Evolutionary conservation across 805 yeast species (phyloP).

Genomic region (Spathaspora hagerdaliae): DNA sequence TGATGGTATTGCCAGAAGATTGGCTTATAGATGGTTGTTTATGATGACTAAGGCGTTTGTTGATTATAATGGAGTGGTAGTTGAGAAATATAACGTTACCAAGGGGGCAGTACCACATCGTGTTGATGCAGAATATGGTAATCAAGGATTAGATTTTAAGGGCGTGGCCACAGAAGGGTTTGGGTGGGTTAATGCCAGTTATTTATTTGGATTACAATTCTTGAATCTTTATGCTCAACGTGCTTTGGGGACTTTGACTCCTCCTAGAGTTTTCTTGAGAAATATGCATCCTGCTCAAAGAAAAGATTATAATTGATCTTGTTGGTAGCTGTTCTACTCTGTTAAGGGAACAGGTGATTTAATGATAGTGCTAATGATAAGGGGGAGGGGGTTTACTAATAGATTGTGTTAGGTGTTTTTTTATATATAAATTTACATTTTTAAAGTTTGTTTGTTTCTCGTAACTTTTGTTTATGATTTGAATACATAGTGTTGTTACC

Average conservation of each 20-base stretch:
- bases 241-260: slow-evolving; percentile 74
- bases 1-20: slow-evolving; percentile 57
- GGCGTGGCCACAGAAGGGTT: slow-evolving; percentile 96
- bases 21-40: slow-evolving; percentile 84
- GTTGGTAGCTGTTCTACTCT: no score
- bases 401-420: no score
- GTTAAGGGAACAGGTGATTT: no score
- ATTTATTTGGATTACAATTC: slow-evolving; percentile 64
- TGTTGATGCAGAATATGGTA: slow-evolving; percentile 95
- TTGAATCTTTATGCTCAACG: slow-evolving; percentile 65
- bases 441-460: no score
- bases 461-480: no score
- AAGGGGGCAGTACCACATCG: slow-evolving; percentile 79
- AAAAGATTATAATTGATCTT: slow-evolving; percentile 4
- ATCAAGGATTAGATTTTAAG: slow-evolving; percentile 88
- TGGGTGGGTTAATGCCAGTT: slow-evolving; percentile 97
- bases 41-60: slow-evolving; percentile 88
- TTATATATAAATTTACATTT: no score
- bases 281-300: slow-evolving; percentile 43
- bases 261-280: slow-evolving; percentile 61
- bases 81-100: slow-evolving; percentile 91
- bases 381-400: no score
- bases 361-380: no score
- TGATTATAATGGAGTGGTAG: slow-evolving; percentile 90
- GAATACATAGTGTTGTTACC: no score